Evolutionary conservation across 108 stramenopile genomes (phyloP).

Genomic region (Hondaea fermentalgiana): DNA sequence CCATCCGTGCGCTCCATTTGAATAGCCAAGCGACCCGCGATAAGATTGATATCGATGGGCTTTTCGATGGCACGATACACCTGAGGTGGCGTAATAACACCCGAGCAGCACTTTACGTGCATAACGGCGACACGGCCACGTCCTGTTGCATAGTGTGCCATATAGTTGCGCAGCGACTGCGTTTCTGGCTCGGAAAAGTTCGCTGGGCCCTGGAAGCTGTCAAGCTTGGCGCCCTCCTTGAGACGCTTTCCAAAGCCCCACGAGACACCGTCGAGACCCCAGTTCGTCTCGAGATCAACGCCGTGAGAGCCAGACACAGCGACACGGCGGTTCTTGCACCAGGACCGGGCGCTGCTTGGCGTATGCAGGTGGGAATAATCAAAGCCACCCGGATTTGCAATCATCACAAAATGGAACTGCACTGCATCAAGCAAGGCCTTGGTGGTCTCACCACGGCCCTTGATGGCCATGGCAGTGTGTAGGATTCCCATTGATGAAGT

Average conservation of each 20-base stretch:
- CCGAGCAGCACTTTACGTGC: neutral
- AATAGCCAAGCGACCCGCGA: neutral
- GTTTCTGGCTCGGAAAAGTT: slow-evolving; percentile 18
- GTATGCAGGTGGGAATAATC: neutral
- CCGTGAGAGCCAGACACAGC: slow-evolving; percentile 1
- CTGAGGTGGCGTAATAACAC: neutral
- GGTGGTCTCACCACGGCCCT: neutral
- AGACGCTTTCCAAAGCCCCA: slow-evolving; percentile 14
- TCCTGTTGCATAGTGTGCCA: neutral
- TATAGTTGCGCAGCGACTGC: neutral
- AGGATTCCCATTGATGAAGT: neutral
- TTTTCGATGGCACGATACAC: neutral
- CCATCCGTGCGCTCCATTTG: slow-evolving; percentile 9
- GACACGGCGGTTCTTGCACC: neutral
- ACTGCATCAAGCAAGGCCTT: neutral
- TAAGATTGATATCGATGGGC: neutral
- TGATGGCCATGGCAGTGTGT: neutral
- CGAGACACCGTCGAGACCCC: slow-evolving; percentile 1
- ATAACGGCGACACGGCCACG: neutral
- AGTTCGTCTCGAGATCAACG: neutral
- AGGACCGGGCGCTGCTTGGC: neutral
- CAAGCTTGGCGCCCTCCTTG: neutral
- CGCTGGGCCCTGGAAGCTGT: slow-evolving; percentile 2
- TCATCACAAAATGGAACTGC: neutral
- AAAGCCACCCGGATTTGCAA: neutral